Conservation (phyloP, 2,329 filamentous ascomycete species). For the Arthrobotrys pseudoclavata region DNA sequence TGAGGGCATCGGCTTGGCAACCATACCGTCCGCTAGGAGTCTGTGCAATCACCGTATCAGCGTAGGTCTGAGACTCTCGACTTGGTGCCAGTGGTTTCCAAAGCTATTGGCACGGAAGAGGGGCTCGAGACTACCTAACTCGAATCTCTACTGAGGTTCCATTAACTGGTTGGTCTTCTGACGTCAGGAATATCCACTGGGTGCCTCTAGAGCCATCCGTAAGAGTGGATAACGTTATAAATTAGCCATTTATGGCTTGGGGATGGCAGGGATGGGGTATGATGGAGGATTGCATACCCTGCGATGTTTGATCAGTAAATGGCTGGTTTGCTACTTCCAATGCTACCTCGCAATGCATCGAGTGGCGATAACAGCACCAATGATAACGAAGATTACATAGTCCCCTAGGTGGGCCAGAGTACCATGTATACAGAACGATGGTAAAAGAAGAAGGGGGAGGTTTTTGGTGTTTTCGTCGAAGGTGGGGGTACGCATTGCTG, state of each 20-base stretch:
- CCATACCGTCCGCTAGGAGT: conserved; percentile 4
- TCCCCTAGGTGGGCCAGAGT: background rate
- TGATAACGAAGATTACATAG: background rate
- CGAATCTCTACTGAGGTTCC: conserved; percentile 10
- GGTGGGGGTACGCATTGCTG: background rate
- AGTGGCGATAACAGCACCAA: conserved; percentile 6
- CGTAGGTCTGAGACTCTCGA: background rate
- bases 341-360: background rate
- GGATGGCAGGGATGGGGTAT: conserved; percentile 19
- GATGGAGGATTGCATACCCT: conserved; percentile 6
- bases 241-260: conserved; percentile 18
- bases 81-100: background rate
- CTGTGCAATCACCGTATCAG: conserved; percentile 55
- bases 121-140: background rate
- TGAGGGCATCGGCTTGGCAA: background rate
- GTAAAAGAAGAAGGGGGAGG: too few relatives aligned
- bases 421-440: background rate
- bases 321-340: background rate
- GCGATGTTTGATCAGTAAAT: conserved; percentile 30
- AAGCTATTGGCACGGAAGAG: background rate
- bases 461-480: background rate
- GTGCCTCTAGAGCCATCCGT: background rate
- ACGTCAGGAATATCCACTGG: background rate
- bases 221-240: conserved; percentile 48
- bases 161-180: background rate